These are phyloP conservation scores for Fusarium aywerte DNA, from an alignment of 2,329 filamentous ascomycete species.

Conservation along the genomic window DNA sequence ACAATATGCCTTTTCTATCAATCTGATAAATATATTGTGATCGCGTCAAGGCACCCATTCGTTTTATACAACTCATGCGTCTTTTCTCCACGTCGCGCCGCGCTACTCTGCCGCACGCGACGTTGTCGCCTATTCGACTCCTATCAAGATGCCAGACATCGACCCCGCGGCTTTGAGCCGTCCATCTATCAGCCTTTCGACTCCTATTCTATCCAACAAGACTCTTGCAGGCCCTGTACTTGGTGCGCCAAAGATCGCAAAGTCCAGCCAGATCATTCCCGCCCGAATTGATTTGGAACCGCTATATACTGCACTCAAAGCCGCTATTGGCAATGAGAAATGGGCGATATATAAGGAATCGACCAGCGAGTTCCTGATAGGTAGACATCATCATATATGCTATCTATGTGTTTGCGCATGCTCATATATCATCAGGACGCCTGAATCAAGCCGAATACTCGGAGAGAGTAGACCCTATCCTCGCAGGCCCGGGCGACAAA, in stretches of 20 bases:
- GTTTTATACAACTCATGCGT: slow-evolving; percentile 58
- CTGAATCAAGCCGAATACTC: slow-evolving; percentile 71
- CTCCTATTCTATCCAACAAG: slow-evolving; percentile 68
- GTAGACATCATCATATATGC: slow-evolving; percentile 52
- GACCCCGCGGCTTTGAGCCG: slow-evolving; percentile 76
- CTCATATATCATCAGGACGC: slow-evolving; percentile 61
- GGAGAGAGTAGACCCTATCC: slow-evolving; percentile 68
- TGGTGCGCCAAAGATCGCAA: slow-evolving; percentile 62
- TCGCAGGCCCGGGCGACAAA: slow-evolving; percentile 68
- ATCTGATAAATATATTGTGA: slow-evolving; percentile 53
- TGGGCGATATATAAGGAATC: slow-evolving; percentile 74
- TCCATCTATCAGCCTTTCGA: slow-evolving; percentile 66
- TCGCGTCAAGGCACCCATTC: slow-evolving; percentile 55
- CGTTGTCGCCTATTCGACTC: slow-evolving; percentile 49
- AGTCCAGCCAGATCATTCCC: slow-evolving; percentile 71
- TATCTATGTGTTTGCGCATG: slow-evolving; percentile 7
- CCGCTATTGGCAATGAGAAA: slow-evolving; percentile 68
- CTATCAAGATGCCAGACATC: slow-evolving; percentile 71
- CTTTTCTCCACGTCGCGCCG: slow-evolving; percentile 56
- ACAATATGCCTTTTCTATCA: slow-evolving; percentile 59
- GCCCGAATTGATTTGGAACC: slow-evolving; percentile 75
- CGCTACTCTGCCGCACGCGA: slow-evolving; percentile 61
- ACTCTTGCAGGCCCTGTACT: slow-evolving; percentile 65
- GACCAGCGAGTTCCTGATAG: slow-evolving; percentile 70
- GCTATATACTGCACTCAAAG: slow-evolving; percentile 70